Conservation (phyloP, 1,139 yeast species). For the Kodamaea suecica region DNA sequence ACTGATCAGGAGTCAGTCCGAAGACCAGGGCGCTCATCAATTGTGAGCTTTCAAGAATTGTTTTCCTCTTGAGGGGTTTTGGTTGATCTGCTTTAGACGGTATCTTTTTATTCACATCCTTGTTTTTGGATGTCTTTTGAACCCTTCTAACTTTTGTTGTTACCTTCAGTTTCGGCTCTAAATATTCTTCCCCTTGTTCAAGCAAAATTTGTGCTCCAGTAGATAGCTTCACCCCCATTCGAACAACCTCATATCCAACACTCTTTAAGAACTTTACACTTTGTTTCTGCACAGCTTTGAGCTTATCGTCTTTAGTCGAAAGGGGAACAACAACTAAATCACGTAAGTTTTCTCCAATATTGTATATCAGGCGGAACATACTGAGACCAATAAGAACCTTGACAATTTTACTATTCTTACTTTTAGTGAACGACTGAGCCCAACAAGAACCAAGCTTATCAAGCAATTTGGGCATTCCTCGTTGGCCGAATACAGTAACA, state of each 20-base stretch:
- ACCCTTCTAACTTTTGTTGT: not conserved
- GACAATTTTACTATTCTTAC: slow-evolving; percentile 69
- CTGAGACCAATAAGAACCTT: slow-evolving; percentile 66
- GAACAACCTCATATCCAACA: slow-evolving; percentile 77
- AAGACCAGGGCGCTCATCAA: slow-evolving; percentile 18
- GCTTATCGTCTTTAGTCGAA: slow-evolving; percentile 58
- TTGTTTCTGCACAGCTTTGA: slow-evolving; percentile 74
- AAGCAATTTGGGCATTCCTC: slow-evolving; percentile 66
- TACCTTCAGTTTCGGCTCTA: slow-evolving; percentile 17
- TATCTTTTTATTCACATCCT: not conserved
- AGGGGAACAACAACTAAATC: slow-evolving; percentile 73
- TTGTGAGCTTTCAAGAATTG: slow-evolving; percentile 24
- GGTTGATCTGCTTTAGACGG: not conserved
- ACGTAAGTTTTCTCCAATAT: slow-evolving; percentile 75
- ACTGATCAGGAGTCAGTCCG: slow-evolving; percentile 18
- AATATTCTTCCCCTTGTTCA: slow-evolving; percentile 73
- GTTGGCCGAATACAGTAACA: slow-evolving; percentile 67
- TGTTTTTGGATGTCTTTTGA: not conserved
- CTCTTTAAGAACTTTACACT: slow-evolving; percentile 73
- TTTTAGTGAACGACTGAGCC: slow-evolving; percentile 81
- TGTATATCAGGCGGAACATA: slow-evolving; percentile 73
- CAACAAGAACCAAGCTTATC: slow-evolving; percentile 60
- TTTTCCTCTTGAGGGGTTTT: slow-evolving; percentile 2
- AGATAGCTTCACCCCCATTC: slow-evolving; percentile 81
- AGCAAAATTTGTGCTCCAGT: slow-evolving; percentile 84